Conservation (phyloP, 305 asterid genomes). For the Rubia peregrina region DNA sequence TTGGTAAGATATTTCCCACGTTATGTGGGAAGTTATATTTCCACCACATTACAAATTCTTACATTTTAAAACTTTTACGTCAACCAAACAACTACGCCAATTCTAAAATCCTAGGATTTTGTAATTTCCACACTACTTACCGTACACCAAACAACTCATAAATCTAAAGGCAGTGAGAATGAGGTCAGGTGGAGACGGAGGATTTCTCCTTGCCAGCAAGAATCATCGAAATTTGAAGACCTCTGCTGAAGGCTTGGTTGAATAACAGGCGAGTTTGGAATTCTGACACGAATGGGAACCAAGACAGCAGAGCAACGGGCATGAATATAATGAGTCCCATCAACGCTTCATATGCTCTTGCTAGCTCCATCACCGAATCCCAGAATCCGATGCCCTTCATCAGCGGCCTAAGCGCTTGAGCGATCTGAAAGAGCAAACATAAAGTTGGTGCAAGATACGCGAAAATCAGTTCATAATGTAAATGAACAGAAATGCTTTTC, state of each 20-base stretch:
- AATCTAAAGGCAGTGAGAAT: not conserved
- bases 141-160: no score
- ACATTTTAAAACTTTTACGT: no score
- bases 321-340: conserved; percentile 80
- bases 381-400: conserved; percentile 63
- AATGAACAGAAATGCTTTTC: not conserved
- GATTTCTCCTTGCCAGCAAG: conserved; percentile 75
- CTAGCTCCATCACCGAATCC: conserved; percentile 95
- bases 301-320: conserved; percentile 77
- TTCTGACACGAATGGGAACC: conserved; percentile 96
- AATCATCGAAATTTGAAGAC: conserved; percentile 99
- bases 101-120: no score
- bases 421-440: conserved; percentile 41
- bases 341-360: conserved; percentile 75
- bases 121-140: no score
- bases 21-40: no score
- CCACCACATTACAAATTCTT: no score
- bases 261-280: conserved; percentile 89
- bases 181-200: conserved; percentile 29
- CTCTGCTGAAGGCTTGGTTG: conserved; percentile 96
- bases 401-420: conserved; percentile 70
- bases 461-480: not conserved
- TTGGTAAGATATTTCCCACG: no score
- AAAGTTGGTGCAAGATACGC: not conserved
- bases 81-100: no score